Evolutionary conservation across 352 stramenopile genomes (phyloP).

Genomic region (Pythium phragmitis): DNA sequence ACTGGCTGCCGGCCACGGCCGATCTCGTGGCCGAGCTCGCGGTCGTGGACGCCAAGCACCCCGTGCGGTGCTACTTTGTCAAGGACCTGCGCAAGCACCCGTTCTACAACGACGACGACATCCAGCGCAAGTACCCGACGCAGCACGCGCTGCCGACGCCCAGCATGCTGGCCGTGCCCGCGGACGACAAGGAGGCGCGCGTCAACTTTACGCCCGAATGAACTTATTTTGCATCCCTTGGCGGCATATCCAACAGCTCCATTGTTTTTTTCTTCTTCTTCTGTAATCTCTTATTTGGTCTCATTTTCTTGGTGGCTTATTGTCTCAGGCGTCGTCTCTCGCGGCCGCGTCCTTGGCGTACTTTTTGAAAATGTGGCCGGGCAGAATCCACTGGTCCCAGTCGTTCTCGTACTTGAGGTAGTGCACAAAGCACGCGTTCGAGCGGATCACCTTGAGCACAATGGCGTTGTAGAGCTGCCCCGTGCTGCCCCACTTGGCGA

Average conservation of each 20-base stretch:
- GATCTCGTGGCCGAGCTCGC: constrained; percentile 30
- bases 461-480: constrained; percentile 76
- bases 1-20: constrained; percentile 36
- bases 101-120: constrained; percentile 28
- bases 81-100: constrained; percentile 27
- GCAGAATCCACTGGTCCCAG: constrained; percentile 82
- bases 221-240: too few relatives aligned
- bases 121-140: constrained; percentile 22
- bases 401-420: constrained; percentile 85
- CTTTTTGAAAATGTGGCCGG: constrained; percentile 80
- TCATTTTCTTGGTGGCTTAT: not conserved
- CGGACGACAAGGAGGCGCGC: constrained; percentile 27
- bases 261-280: not conserved
- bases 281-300: too few relatives aligned
- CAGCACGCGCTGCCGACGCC: constrained; percentile 21
- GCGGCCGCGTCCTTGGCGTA: constrained; percentile 29
- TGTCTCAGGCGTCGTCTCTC: not conserved
- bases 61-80: constrained; percentile 28
- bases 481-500: constrained; percentile 69
- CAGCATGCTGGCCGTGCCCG: constrained; percentile 12
- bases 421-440: constrained; percentile 76
- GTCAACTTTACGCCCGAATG: constrained; percentile 25
- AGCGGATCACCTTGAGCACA: constrained; percentile 76
- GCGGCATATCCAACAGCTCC: too few relatives aligned
- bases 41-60: constrained; percentile 32